phyloP scores from a whole-genome alignment of 164 flowering plant genomes.

The Euptelea pleiosperma region DNA sequence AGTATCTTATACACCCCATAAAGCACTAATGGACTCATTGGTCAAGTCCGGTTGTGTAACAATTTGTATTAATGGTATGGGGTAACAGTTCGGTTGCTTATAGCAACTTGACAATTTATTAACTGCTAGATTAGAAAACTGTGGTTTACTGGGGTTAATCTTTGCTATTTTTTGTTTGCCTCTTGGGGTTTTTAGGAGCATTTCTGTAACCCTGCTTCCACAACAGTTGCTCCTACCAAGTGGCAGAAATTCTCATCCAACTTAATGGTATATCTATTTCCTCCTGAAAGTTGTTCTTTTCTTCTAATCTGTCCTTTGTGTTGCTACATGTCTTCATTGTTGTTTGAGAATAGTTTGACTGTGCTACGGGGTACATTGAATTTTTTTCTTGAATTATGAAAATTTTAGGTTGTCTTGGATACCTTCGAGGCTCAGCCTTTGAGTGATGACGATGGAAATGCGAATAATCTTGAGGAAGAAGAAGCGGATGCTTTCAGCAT shows the following conservation, averaged over 20 bases:
- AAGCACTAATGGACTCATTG: no score
- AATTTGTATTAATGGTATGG: not conserved
- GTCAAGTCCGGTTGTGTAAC: no score
- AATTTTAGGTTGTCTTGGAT: conserved; percentile 69
- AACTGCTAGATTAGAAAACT: not conserved
- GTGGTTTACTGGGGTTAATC: not conserved
- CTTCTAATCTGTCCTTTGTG: not conserved
- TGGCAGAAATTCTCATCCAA: conserved; percentile 93
- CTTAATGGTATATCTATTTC: conserved; percentile 51
- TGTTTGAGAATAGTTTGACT: not conserved
- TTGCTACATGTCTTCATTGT: conserved; percentile 6
- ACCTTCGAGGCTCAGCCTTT: conserved; percentile 97
- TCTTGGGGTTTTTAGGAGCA: conserved; percentile 57
- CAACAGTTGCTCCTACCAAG: conserved; percentile 52
- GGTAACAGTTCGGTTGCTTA: not conserved
- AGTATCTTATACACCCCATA: no score
- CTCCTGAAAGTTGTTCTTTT: not conserved
- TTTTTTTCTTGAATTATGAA: conserved; percentile 11
- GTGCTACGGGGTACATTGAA: not conserved
- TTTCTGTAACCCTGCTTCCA: conserved; percentile 75
- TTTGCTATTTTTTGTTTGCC: not conserved
- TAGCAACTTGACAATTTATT: not conserved
- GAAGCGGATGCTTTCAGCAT: conserved; percentile 81
- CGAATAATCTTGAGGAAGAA: conserved; percentile 77
- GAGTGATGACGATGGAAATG: conserved; percentile 92